A percentile compares a stretch with the other conserved stretches of the same genome.
These are phyloP conservation scores for Bauhinia variegata DNA, from an alignment of 306 rosid genomes.

Conservation along the genomic window DNA sequence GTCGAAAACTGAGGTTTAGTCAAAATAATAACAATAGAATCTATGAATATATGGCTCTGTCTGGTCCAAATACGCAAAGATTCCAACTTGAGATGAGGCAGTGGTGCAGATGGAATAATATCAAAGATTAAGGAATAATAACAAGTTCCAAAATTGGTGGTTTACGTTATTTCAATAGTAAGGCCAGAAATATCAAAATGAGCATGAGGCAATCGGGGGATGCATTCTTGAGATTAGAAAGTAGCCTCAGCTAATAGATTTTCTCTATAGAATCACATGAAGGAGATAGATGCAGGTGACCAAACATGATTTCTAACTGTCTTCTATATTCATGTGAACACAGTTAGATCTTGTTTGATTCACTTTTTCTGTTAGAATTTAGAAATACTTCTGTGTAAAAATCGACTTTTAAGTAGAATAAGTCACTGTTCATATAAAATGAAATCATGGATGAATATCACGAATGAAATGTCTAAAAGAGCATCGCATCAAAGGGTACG, in stretches of 20 bases:
- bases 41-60: conserved; percentile 37
- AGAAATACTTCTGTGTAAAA: too few relatives aligned
- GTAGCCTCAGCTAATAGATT: conserved; percentile 27
- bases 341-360: too few relatives aligned
- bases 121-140: too few relatives aligned
- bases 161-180: not conserved
- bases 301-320: conserved; percentile 6
- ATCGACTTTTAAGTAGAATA: too few relatives aligned
- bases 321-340: conserved; percentile 19
- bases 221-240: conserved; percentile 46
- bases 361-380: too few relatives aligned
- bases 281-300: conserved; percentile 30
- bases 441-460: too few relatives aligned
- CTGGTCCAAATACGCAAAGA: conserved; percentile 31
- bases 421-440: too few relatives aligned
- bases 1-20: conserved; percentile 31
- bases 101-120: conserved; percentile 33
- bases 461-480: too few relatives aligned
- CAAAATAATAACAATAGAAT: conserved; percentile 32
- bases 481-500: too few relatives aligned
- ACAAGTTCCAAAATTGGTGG: not conserved
- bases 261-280: too few relatives aligned
- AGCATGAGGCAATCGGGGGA: conserved; percentile 19
- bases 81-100: conserved; percentile 21
- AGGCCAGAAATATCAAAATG: too few relatives aligned